phyloP scores from a whole-genome alignment of 257 asterid genomes.

The Oldenlandia corymbosa region DNA sequence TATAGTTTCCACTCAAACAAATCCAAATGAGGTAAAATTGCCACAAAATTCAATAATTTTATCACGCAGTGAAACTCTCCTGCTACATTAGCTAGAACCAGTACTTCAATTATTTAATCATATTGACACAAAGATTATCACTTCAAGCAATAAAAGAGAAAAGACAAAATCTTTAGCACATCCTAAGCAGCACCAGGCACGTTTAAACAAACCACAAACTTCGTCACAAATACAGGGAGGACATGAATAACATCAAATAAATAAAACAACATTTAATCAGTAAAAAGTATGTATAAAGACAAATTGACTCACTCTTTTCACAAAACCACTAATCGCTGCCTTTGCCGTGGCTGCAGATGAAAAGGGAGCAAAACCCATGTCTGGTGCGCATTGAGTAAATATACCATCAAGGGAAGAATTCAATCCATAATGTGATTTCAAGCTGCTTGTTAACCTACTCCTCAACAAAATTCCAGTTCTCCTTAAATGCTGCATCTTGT shows the following conservation, averaged over 20 bases:
- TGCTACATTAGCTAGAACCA: too few species aligned
- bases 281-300: too few species aligned
- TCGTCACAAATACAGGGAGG: too few species aligned
- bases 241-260: too few species aligned
- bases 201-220: too few species aligned
- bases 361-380: conserved; percentile 34
- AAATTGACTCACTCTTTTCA: conserved; percentile 34
- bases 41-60: neutral
- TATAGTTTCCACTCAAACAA: neutral
- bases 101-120: too few species aligned
- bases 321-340: conserved; percentile 24
- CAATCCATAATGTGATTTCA: conserved; percentile 39
- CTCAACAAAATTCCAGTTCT: conserved; percentile 44
- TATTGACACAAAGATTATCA: neutral
- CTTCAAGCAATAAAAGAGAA: neutral
- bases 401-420: conserved; percentile 13
- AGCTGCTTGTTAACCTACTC: conserved; percentile 23
- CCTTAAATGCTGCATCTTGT: conserved; percentile 31
- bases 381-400: conserved; percentile 24
- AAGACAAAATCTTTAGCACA: neutral
- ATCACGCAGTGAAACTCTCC: too few species aligned
- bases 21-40: neutral
- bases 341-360: conserved; percentile 34
- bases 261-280: too few species aligned
- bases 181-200: neutral